Evolutionary conservation across 495 filamentous ascomycete genomes (phyloP).

Genomic region (Beverwykella pulmonaria): DNA sequence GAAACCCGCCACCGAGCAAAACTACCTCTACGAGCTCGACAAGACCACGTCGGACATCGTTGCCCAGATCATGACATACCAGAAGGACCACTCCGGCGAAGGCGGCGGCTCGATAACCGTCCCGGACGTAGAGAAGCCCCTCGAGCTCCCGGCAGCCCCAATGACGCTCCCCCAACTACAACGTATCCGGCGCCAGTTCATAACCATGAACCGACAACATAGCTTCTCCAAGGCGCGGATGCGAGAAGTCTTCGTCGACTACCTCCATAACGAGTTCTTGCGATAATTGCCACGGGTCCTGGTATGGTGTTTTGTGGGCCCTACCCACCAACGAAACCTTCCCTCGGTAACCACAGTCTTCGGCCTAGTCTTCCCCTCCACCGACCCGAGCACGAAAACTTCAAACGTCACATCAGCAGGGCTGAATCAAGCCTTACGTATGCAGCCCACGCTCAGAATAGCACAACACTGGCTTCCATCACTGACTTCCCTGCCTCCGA

Average conservation of each 20-base stretch:
- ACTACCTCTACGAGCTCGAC: constrained; percentile 85
- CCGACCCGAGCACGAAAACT: neutral
- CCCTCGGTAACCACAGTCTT: neutral
- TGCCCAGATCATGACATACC: constrained; percentile 70
- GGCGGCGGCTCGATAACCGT: constrained; percentile 55
- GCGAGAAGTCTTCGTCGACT: constrained; percentile 69
- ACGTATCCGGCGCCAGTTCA: constrained; percentile 81
- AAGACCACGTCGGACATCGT: constrained; percentile 82
- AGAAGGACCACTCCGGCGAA: constrained; percentile 66
- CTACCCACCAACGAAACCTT: neutral
- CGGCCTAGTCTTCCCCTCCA: neutral
- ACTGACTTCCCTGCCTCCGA: constrained; percentile 1
- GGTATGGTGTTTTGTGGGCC: constrained; percentile 21
- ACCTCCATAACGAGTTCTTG: constrained; percentile 58
- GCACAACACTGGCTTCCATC: neutral
- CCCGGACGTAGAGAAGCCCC: constrained; percentile 40
- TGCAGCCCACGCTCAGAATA: neutral
- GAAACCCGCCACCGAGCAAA: constrained; percentile 67
- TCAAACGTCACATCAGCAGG: neutral
- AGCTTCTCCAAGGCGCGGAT: constrained; percentile 60
- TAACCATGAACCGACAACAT: constrained; percentile 70
- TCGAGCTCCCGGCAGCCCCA: constrained; percentile 47
- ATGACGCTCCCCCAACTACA: constrained; percentile 74
- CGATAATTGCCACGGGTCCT: constrained; percentile 15
- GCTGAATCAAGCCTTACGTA: neutral